Conservation (phyloP, 176 grass and related monocot genomes). For the Aechmea fasciata region DNA sequence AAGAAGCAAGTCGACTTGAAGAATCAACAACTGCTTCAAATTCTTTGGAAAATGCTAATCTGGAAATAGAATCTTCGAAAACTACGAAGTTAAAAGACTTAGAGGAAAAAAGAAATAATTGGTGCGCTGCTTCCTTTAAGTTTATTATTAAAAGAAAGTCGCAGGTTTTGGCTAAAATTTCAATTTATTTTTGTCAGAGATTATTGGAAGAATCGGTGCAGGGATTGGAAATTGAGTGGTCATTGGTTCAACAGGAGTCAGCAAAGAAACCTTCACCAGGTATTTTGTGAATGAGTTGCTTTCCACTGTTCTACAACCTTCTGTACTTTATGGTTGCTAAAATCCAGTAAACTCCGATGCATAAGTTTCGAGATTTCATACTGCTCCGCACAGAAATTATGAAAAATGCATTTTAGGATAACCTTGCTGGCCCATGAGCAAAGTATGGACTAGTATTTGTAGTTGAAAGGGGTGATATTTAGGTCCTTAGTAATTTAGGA, state of each 20-base stretch:
- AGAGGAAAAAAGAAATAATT: slow-evolving; percentile 61
- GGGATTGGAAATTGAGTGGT: slow-evolving; percentile 68
- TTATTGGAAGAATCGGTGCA: slow-evolving; percentile 48
- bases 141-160: slow-evolving; percentile 11
- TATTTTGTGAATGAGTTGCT: slow-evolving; percentile 22
- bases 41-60: slow-evolving; percentile 31
- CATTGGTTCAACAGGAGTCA: slow-evolving; percentile 59
- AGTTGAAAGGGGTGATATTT: too few species aligned
- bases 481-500: too few species aligned
- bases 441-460: too few species aligned
- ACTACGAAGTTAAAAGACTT: slow-evolving; percentile 58
- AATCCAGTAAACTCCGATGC: too few species aligned
- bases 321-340: neutral
- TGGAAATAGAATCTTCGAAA: slow-evolving; percentile 41
- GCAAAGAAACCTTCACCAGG: slow-evolving; percentile 70
- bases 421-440: too few species aligned
- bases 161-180: slow-evolving; percentile 4
- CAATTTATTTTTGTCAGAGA: slow-evolving; percentile 26
- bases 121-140: slow-evolving; percentile 21
- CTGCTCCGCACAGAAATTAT: too few species aligned
- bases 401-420: too few species aligned
- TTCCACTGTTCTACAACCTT: neutral
- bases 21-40: slow-evolving; percentile 28
- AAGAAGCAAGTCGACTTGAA: slow-evolving; percentile 30
- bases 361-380: too few species aligned